phyloP scores from a whole-genome alignment of 306 rosid genomes.

The Trichosanthes cucumerina region DNA sequence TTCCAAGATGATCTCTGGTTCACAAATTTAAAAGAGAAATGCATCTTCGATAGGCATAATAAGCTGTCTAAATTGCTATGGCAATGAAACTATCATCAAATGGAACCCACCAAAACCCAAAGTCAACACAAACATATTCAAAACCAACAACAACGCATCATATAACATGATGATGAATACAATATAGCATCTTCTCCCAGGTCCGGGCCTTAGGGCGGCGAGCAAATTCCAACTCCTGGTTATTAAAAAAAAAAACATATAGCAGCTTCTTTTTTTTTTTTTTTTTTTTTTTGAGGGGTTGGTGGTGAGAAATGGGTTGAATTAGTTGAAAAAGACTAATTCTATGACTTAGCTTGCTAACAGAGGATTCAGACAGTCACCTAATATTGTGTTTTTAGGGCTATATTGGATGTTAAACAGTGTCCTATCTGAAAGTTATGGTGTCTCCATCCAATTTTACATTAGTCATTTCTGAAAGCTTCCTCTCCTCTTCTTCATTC shows the following conservation, averaged over 20 bases:
- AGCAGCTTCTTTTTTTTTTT: too few relatives aligned
- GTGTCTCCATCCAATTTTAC: constrained; percentile 1
- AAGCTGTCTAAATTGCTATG: not conserved
- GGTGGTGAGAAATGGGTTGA: not conserved
- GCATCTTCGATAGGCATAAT: not conserved
- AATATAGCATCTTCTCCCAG: not conserved
- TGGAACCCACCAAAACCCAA: not conserved
- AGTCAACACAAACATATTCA: not conserved
- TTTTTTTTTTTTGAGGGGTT: not conserved
- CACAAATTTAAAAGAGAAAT: not conserved
- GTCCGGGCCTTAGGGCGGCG: too few relatives aligned
- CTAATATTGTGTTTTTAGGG: not conserved
- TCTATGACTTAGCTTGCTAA: not conserved
- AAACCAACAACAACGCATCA: not conserved
- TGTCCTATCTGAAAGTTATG: constrained; percentile 3
- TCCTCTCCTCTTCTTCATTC: not conserved
- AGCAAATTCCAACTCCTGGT: too few relatives aligned
- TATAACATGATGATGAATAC: not conserved
- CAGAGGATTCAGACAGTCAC: not conserved
- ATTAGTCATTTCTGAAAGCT: not conserved
- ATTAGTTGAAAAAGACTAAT: not conserved
- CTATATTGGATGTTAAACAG: not conserved
- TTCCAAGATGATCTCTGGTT: constrained; percentile 57
- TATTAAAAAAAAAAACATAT: too few relatives aligned
- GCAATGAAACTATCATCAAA: not conserved